Base-by-base conservation (phyloP, 163 green algal species). In the Scenedesmus sp. region DNA sequence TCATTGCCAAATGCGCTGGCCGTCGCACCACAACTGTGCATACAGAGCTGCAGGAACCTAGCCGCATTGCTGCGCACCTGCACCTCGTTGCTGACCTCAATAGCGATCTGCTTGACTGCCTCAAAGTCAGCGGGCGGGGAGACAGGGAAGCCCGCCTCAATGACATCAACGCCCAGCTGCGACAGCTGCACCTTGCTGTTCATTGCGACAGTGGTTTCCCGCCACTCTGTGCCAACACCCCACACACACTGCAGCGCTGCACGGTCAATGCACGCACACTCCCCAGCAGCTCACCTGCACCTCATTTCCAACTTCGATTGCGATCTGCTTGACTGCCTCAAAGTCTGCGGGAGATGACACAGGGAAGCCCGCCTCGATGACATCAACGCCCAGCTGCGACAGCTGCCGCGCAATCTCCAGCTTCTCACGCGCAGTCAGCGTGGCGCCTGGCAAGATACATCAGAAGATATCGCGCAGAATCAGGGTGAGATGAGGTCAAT, bases 301-400 rank as follows among this genome's bases (percentile, higher is more conserved):
- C 1, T 94, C 91, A 70, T 95, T 95, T 23, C 96, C 95, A 16
- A 98, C 96, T 16, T 97, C 94, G 90, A 95, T 93, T 9, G 97
- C 97, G 89, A 99, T 99, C 70, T 88, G 89, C 1, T 93, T 90
- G 54, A 99, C 98, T 15, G 98, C 98, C 90, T 99, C 97, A 82
- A 99, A 99, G 91, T 99, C 98, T 79, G 99, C 98, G 15, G 97
- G 97, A 1, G 97, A 99, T 9, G 98, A 96, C 0, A 98, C 95
- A 3, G 98, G 98, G 93, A 99, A 99, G 81, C 98, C 98, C 12
- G 98, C 98, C 94, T 99, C 98, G 81, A 99, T 99, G 94, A 99
- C 99, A 93, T 99, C 98, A 56, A 99, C 98, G n/a, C 98, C 97
- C 26, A 99, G 96, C 91, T 97, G 97, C 23, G 95, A 92, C 56